A percentile compares a stretch with the other conserved stretches of the same genome.
These are phyloP conservation scores for Malus orientalis DNA, from an alignment of 306 rosid genomes.

Conservation along the genomic window DNA sequence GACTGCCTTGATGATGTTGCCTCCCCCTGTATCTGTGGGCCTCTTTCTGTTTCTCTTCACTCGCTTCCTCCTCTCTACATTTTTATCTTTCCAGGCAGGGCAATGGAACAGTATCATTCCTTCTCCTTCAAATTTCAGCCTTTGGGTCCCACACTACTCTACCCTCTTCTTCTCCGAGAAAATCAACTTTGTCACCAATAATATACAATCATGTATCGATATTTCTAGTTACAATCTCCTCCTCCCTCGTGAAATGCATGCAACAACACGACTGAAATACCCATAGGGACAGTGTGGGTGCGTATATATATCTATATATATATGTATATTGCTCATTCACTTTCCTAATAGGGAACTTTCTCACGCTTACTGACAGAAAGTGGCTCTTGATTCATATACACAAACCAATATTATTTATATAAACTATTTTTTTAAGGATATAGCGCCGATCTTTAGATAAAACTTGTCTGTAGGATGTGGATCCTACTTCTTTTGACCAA, in stretches of 20 bases:
- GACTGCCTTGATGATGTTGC: constrained; percentile 45
- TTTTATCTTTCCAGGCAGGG: not conserved
- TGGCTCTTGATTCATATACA: constrained; percentile 59
- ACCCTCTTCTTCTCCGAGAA: too few species aligned
- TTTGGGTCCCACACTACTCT: not conserved
- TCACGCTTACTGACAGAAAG: constrained; percentile 74
- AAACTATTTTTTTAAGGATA: not conserved
- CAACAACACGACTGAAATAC: not conserved
- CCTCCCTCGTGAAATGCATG: not conserved
- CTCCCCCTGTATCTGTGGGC: constrained; percentile 36
- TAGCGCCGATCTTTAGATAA: constrained; percentile 58
- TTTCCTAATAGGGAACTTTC: constrained; percentile 37
- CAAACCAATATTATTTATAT: constrained; percentile 1
- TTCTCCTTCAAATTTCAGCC: not conserved
- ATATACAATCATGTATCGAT: not conserved
- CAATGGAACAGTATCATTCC: constrained; percentile 37
- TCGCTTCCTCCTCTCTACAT: not conserved
- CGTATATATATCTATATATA: not conserved
- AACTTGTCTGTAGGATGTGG: constrained; percentile 54
- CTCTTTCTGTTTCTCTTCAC: constrained; percentile 17
- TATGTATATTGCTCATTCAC: not conserved
- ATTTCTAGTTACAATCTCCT: not conserved
- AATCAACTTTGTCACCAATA: too few species aligned
- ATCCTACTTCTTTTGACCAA: constrained; percentile 61
- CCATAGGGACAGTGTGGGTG: not conserved